Evolutionary conservation across 257 asterid species (phyloP).

Genomic region (Galeopsis tetrahit): DNA sequence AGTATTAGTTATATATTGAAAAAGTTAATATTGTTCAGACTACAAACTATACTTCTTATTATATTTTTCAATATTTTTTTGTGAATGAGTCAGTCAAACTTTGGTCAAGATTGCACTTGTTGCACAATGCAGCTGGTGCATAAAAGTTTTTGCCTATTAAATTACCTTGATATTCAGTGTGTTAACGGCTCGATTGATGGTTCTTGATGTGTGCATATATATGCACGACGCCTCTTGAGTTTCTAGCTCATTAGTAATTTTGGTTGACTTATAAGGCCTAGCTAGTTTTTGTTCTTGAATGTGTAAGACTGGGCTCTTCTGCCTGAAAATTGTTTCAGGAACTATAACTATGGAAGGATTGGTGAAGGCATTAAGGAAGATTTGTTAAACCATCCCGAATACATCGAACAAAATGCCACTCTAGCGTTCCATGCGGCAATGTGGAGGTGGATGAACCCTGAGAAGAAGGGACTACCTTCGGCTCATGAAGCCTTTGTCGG

Average conservation of each 20-base stretch:
- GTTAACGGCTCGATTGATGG: neutral
- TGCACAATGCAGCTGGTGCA: too few relatives aligned
- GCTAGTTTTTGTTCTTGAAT: neutral
- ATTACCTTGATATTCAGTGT: neutral
- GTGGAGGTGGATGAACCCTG: conserved; percentile 78
- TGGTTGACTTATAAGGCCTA: neutral
- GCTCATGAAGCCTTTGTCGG: conserved; percentile 78
- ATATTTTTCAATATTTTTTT: too few relatives aligned
- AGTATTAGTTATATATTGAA: too few relatives aligned
- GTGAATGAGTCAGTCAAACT: too few relatives aligned
- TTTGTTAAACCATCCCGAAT: conserved; percentile 85
- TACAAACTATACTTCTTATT: too few relatives aligned
- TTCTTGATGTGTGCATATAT: neutral
- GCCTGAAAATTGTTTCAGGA: conserved; percentile 51
- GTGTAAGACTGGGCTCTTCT: neutral
- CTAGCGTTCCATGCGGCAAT: conserved; percentile 88
- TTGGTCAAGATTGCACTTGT: too few relatives aligned
- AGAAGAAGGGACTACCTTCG: conserved; percentile 76
- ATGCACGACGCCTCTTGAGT: too few relatives aligned
- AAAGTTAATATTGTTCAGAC: too few relatives aligned
- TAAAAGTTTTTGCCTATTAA: neutral
- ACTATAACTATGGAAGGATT: conserved; percentile 62
- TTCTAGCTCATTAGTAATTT: neutral
- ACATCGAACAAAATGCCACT: conserved; percentile 92
- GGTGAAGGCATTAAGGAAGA: conserved; percentile 78